Evolutionary conservation across 2,329 filamentous ascomycete genomes (phyloP).

Genomic region (Drechslera avenae): DNA sequence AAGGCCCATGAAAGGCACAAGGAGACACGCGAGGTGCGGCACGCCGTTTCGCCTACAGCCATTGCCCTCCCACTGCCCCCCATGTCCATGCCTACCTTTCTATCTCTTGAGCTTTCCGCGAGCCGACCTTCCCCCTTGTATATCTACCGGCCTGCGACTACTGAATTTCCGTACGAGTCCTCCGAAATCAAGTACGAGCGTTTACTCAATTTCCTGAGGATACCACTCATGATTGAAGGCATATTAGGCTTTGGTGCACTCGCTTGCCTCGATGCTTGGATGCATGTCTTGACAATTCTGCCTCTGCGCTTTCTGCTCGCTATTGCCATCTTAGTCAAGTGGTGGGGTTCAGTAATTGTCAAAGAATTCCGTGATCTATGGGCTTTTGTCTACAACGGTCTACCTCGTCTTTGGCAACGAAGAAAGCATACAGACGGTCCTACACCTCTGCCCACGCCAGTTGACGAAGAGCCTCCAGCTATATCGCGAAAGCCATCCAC

Average conservation of each 20-base stretch:
- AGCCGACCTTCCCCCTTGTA: slow-evolving; percentile 66
- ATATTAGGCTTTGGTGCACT: slow-evolving; percentile 86
- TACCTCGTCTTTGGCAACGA: slow-evolving; percentile 76
- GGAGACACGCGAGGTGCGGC: slow-evolving; percentile 22
- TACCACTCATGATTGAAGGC: slow-evolving; percentile 82
- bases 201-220: slow-evolving; percentile 81
- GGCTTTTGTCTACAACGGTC: slow-evolving; percentile 77
- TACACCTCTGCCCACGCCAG: slow-evolving; percentile 33
- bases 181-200: slow-evolving; percentile 91
- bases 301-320: slow-evolving; percentile 87
- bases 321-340: slow-evolving; percentile 73
- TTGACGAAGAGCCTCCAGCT: slow-evolving; percentile 34
- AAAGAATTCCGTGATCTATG: slow-evolving; percentile 75
- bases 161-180: slow-evolving; percentile 82
- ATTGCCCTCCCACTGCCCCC: slow-evolving; percentile 63
- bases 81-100: slow-evolving; percentile 66
- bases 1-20: slow-evolving; percentile 43
- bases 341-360: slow-evolving; percentile 74
- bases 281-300: slow-evolving; percentile 94
- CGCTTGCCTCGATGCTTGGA: slow-evolving; percentile 92
- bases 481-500: slow-evolving; percentile 36
- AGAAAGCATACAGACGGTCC: slow-evolving; percentile 53
- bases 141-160: slow-evolving; percentile 62
- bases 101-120: slow-evolving; percentile 68
- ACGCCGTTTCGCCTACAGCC: slow-evolving; percentile 50